Conservation (phyloP, 257 asterid genomes). For the Gentiana dahurica region DNA sequence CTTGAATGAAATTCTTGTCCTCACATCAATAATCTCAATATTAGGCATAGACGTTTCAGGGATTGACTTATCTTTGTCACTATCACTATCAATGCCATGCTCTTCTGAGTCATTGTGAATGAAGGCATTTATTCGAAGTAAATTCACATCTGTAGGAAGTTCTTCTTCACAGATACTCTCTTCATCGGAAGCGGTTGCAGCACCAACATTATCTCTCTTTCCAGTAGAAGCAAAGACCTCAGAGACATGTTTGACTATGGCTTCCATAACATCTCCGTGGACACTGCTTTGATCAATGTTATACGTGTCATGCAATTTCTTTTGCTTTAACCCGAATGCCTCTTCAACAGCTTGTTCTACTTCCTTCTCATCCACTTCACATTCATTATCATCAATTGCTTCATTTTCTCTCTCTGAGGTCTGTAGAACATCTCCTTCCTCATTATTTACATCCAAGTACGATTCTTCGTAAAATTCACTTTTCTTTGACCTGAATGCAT, state of each 20-base stretch:
- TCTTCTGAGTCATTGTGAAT: slow-evolving; percentile 9
- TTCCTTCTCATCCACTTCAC: slow-evolving; percentile 20
- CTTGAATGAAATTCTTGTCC: slow-evolving; percentile 5
- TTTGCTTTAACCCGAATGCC: slow-evolving; percentile 15
- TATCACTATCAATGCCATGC: slow-evolving; percentile 8
- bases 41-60: slow-evolving; percentile 4
- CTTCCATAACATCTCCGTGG: slow-evolving; percentile 14
- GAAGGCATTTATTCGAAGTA: slow-evolving; percentile 9
- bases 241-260: slow-evolving; percentile 11
- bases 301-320: slow-evolving; percentile 15
- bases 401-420: not conserved
- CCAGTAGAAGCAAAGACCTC: slow-evolving; percentile 22
- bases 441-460: slow-evolving; percentile 14
- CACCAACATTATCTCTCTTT: slow-evolving; percentile 16
- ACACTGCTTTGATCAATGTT: slow-evolving; percentile 11
- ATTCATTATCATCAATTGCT: slow-evolving; percentile 6
- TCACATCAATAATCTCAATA: slow-evolving; percentile 9
- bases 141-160: not conserved
- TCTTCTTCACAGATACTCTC: not conserved
- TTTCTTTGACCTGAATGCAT: slow-evolving; percentile 14
- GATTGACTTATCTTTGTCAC: slow-evolving; percentile 8
- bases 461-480: slow-evolving; percentile 21
- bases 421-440: slow-evolving; percentile 14
- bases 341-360: slow-evolving; percentile 17
- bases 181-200: not conserved